Base-by-base conservation (phyloP, 2,329 filamentous ascomycete species). In the Scedosporium boydii region DNA sequence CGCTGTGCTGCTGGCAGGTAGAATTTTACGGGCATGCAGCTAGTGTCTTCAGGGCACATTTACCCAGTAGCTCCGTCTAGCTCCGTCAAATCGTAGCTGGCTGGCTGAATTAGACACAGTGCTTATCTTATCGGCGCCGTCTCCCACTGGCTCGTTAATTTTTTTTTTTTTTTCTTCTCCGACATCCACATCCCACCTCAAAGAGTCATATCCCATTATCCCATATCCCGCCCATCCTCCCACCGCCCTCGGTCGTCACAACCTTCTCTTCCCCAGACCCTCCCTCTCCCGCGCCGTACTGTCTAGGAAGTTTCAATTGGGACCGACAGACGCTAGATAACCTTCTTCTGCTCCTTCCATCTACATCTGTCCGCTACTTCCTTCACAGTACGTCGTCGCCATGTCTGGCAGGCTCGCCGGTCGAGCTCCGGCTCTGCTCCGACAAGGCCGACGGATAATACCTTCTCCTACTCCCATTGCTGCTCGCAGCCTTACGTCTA, bases 391-490 rank as follows among this genome's bases (percentile, higher is more conserved):
- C 51, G 51, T 38, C 51, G 51, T 38, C 61, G 56, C 73, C 69
- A 72, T 76, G 69, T 71, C 73, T 63, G 68, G 71, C 67, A 70
- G 72, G 66, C 72, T 85, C 74, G 82, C 82, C 69, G 81, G 82
- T 70, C 80, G 82, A 71, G 81, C 82, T 70, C 82, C 83, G 74
- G 77, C 80, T 69, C 72, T 84, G 70, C 78, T 86, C 74, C 81
- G 82, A 72, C 78, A 81, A 73, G 78, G 78, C 69, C 77, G 79
- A 69, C 79, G 80, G 34, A 38, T 38, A 67, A 67, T 82, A 59
- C 78, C 81, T 41, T 42, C 61, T 23, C 63, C 62, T 7, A n/a
- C 51, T 26, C 62, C 70, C 76, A 66, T 70, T 74, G 66, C 73
- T 78, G 66, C 71, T 77, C 53, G 70, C 75, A 68, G 76, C 80